These are phyloP conservation scores for Diplodia mutila DNA, from an alignment of 2,329 filamentous ascomycete genomes.

Conservation along the genomic window DNA sequence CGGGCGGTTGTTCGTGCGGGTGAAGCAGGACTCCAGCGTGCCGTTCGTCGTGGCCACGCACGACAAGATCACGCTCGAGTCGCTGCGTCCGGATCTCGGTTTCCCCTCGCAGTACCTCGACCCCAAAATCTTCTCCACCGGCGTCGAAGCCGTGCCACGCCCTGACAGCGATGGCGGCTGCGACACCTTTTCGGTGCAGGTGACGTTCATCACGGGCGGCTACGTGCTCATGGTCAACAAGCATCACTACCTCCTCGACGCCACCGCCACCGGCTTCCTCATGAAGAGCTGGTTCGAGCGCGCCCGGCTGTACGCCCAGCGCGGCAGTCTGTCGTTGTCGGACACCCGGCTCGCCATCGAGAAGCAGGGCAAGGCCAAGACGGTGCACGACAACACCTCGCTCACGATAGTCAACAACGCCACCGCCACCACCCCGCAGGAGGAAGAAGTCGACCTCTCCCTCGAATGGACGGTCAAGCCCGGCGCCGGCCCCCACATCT, in stretches of 20 bases:
- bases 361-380: background rate
- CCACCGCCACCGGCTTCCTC: conserved; percentile 5
- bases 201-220: conserved; percentile 11
- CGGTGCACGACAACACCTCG: conserved; percentile 4
- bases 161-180: conserved; percentile 4
- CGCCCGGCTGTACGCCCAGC: background rate
- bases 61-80: conserved; percentile 5
- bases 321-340: background rate
- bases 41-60: background rate
- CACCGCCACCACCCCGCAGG: background rate
- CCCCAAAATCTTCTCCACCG: background rate
- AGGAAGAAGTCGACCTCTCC: background rate
- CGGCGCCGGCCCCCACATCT: conserved; percentile 2
- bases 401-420: background rate
- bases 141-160: background rate
- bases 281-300: conserved; percentile 10
- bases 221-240: conserved; percentile 10
- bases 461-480: conserved; percentile 8
- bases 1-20: background rate
- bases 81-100: background rate
- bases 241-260: conserved; percentile 10
- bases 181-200: conserved; percentile 1
- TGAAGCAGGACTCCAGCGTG: background rate
- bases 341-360: background rate
- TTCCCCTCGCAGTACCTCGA: conserved; percentile 10